These are phyloP conservation scores for Bipolaris oryzae DNA, from an alignment of 2,329 filamentous ascomycete species.

Conservation along the genomic window DNA sequence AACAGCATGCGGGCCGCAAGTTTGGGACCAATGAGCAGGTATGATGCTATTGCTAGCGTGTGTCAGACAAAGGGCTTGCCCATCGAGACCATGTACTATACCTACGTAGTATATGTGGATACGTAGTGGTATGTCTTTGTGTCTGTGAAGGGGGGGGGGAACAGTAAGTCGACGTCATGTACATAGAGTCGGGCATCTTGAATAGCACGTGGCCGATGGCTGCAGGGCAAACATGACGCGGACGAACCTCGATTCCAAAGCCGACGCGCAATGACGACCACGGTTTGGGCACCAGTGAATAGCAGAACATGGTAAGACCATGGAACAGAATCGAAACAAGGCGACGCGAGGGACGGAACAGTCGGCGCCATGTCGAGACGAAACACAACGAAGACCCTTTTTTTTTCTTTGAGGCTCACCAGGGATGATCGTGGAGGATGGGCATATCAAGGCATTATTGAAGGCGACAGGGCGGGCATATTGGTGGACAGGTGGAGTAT, in stretches of 20 bases:
- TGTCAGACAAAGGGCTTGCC: conserved; percentile 2
- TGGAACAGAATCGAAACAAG: not conserved
- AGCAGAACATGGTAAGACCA: not conserved
- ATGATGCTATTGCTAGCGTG: not conserved
- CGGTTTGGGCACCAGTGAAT: not conserved
- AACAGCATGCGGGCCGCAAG: conserved; percentile 6
- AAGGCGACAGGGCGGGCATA: not conserved
- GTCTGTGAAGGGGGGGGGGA: not conserved
- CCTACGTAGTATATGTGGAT: no score
- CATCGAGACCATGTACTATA: not conserved
- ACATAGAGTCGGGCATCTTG: not conserved
- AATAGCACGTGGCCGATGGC: conserved; percentile 3
- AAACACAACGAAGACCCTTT: not conserved
- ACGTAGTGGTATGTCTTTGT: not conserved
- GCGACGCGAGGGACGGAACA: not conserved
- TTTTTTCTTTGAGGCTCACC: conserved; percentile 1
- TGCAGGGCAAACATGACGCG: conserved; percentile 5
- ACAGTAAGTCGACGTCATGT: conserved; percentile 10
- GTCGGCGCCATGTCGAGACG: not conserved
- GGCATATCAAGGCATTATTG: conserved; percentile 4
- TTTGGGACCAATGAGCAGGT: not conserved
- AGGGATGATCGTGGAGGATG: not conserved
- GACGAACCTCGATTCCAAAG: conserved; percentile 3
- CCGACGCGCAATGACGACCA: not conserved
- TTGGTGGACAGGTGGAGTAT: conserved; percentile 4